Evolutionary conservation across 192 early-diverging fungal species (phyloP).

Genomic region (Cladochytrium replicatum): DNA sequence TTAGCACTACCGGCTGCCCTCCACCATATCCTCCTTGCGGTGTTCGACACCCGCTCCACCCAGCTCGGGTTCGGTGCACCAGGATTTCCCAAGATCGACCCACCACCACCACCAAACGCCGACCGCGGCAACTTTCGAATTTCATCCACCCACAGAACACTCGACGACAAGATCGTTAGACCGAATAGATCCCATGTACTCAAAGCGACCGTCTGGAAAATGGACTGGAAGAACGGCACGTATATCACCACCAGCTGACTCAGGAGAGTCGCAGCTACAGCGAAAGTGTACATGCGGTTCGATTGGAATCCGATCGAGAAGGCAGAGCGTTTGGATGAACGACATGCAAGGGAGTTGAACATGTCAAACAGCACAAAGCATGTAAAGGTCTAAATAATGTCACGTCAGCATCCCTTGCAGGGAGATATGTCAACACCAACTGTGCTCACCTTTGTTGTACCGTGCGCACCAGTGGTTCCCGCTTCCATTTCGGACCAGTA

Average conservation of each 20-base stretch:
- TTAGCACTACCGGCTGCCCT: too few species aligned
- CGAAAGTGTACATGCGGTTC: constrained; percentile 84
- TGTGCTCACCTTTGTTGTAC: constrained; percentile 81
- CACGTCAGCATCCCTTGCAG: neutral
- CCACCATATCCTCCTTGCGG: too few species aligned
- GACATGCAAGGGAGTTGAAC: constrained; percentile 88
- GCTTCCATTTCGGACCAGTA: constrained; percentile 71
- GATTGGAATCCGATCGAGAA: constrained; percentile 71
- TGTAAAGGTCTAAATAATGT: constrained; percentile 73
- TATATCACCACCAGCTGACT: constrained; percentile 86
- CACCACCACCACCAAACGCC: neutral
- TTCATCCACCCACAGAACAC: constrained; percentile 83
- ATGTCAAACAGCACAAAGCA: constrained; percentile 94
- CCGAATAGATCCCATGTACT: constrained; percentile 60
- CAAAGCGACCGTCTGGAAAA: constrained; percentile 89
- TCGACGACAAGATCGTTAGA: constrained; percentile 57
- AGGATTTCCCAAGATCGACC: too few species aligned
- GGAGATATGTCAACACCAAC: neutral
- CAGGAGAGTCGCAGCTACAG: constrained; percentile 65
- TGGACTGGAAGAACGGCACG: constrained; percentile 75
- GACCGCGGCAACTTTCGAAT: constrained; percentile 62
- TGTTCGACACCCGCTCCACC: too few species aligned
- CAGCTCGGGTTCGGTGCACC: too few species aligned
- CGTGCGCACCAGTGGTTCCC: constrained; percentile 56
- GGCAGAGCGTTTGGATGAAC: constrained; percentile 73